A percentile compares a stretch with the other conserved stretches of the same genome.
phyloP scores from a whole-genome alignment of 306 rosid genomes.

The Castanea mollissima region DNA sequence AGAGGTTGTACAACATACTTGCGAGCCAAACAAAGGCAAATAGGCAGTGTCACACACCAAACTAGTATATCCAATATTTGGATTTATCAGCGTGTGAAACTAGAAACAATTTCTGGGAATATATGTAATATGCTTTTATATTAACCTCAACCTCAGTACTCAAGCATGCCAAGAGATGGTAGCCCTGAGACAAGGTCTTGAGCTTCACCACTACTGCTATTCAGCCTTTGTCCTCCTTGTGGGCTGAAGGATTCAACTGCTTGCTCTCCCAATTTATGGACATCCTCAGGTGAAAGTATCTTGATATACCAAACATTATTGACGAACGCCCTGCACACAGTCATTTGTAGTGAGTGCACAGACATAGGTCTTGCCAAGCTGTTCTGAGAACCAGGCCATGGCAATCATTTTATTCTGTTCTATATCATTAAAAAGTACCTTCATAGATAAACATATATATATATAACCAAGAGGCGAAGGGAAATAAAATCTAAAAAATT shows the following conservation, averaged over 20 bases:
- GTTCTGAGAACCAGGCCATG: background rate
- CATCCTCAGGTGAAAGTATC: conserved; percentile 84
- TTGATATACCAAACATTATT: conserved; percentile 89
- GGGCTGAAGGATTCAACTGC: conserved; percentile 60
- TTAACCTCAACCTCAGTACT: conserved; percentile 38
- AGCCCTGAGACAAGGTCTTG: conserved; percentile 54
- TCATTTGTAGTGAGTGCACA: conserved; percentile 14
- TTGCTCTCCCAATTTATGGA: conserved; percentile 78
- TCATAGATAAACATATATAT: no score
- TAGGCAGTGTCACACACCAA: conserved; percentile 23
- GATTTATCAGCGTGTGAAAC: conserved; percentile 21
- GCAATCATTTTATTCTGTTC: background rate
- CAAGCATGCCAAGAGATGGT: conserved; percentile 61
- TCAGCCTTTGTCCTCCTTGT: conserved; percentile 51
- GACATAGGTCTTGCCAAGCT: conserved; percentile 6
- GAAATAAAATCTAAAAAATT: no score
- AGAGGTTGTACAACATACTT: background rate
- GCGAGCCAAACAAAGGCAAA: background rate
- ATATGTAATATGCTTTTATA: conserved; percentile 7
- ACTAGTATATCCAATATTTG: conserved; percentile 17
- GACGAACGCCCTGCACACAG: conserved; percentile 68
- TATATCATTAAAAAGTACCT: no score
- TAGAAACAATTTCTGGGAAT: conserved; percentile 6
- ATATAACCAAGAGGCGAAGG: no score
- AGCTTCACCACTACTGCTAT: conserved; percentile 42